Base-by-base conservation (phyloP, 2,329 filamentous ascomycete genomes). In the Pezicula rhizophila region DNA sequence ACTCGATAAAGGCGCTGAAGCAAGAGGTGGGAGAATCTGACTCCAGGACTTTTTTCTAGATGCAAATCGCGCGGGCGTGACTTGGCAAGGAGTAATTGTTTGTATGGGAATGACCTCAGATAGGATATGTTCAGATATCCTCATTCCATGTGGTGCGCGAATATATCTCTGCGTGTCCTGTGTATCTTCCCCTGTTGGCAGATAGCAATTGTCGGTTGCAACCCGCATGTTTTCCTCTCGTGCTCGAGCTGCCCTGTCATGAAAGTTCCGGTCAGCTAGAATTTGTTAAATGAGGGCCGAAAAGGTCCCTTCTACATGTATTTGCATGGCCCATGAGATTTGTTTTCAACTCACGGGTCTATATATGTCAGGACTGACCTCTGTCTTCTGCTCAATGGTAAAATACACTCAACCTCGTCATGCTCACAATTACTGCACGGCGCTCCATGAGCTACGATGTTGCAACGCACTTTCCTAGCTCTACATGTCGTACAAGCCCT, bases 341-440 rank as follows among this genome's bases (percentile, higher is more conserved):
- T 31, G 5, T 31, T 31, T 31, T 11, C 3, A 31, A 31, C 28
- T 31, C 28, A 31, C 18, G 11, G n/a, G 11, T 42, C 8, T 3
- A 48, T 11, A 15, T 8, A 18, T 14, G 34, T 38, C 4, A 38
- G 17, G 8, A n/a, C 49, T 11, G 37, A 54, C 52, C 49, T 43
- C 18, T 52, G 49, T 43, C 49, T 47, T 4, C 49, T 39, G 38
- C 45, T 51, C n/a, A 53, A 28, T 28, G 52, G 52, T 11, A 54
- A 25, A 40, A 49, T 49, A 39, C 52, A 54, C 2, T 52, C 52
- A 35, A 52, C 42, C 42, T 52, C 52, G 34, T 54, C 49, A 48
- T 54, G 52, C 8, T 43, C 31, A 37, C 52, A 54, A 46, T 54
- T 54, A 12, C 43, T 47, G 44, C 52, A 54, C 8, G 52, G 52